These are phyloP conservation scores for Dioszegia crocea DNA, from an alignment of 768 basidiomycete genomes.

Conservation along the genomic window DNA sequence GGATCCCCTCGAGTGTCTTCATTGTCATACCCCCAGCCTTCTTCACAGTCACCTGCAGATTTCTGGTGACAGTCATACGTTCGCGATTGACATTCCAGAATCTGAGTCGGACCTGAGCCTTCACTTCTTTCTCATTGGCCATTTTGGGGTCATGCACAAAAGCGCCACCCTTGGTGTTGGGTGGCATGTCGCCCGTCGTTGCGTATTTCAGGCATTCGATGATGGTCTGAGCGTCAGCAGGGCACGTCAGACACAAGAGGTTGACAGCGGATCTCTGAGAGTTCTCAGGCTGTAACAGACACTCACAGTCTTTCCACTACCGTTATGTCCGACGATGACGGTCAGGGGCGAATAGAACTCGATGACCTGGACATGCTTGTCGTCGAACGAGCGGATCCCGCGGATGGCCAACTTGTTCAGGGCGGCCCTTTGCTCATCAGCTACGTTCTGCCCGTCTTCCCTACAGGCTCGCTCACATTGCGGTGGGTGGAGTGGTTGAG, in stretches of 20 bases:
- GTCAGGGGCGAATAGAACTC: constrained; percentile 97
- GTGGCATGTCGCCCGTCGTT: constrained; percentile 95
- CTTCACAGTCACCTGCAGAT: constrained; percentile 87
- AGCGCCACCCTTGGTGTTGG: constrained; percentile 96
- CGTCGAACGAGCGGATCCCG: constrained; percentile 89
- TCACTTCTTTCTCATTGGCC: constrained; percentile 98
- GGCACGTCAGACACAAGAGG: too few relatives aligned
- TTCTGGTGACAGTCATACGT: constrained; percentile 83
- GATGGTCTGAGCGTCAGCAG: constrained; percentile 59
- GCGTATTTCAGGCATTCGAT: constrained; percentile 99
- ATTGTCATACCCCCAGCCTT: constrained; percentile 82
- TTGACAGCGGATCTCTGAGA: too few relatives aligned
- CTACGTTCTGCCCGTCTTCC: neutral
- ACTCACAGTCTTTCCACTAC: constrained; percentile 82
- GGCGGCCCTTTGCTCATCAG: constrained; percentile 56
- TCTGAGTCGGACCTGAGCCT: constrained; percentile 92
- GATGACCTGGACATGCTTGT: constrained; percentile 86
- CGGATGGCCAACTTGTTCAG: constrained; percentile 91
- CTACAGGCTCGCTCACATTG: neutral
- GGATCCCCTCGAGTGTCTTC: constrained; percentile 93
- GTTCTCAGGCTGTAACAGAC: too few relatives aligned
- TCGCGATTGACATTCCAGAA: constrained; percentile 86
- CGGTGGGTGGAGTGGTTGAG: neutral
- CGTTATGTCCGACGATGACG: constrained; percentile 97
- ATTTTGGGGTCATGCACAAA: constrained; percentile 99